Evolutionary conservation across 106 monocot genomes (phyloP).

Genomic region (Dioscorea dumetorum): DNA sequence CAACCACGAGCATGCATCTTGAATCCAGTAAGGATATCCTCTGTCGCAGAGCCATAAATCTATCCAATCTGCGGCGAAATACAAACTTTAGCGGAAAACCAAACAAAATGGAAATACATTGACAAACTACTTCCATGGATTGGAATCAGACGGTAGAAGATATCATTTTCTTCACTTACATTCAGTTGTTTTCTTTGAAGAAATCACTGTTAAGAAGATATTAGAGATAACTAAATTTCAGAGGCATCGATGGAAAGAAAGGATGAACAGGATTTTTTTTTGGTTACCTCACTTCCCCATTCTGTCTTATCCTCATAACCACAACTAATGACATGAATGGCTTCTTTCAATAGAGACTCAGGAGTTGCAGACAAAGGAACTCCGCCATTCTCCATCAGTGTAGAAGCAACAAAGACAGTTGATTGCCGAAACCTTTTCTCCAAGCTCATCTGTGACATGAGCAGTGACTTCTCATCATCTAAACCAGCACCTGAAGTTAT

Average conservation of each 20-base stretch:
- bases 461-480: conserved; percentile 15
- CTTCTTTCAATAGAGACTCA: conserved; percentile 10
- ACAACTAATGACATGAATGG: conserved; percentile 16
- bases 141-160: neutral
- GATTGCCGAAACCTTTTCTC: conserved; percentile 17
- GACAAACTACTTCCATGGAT: neutral
- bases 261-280: neutral
- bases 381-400: conserved; percentile 15
- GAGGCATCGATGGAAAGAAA: neutral
- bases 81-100: neutral
- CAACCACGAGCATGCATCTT: conserved; percentile 55
- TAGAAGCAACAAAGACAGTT: conserved; percentile 22
- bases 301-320: conserved; percentile 15
- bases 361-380: conserved; percentile 16
- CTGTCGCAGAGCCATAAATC: conserved; percentile 19
- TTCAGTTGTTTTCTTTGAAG: neutral
- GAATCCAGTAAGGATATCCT: conserved; percentile 52
- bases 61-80: conserved; percentile 5
- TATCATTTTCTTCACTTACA: neutral
- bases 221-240: too few relatives aligned
- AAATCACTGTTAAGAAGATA: neutral
- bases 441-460: conserved; percentile 18
- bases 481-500: conserved; percentile 12
- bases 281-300: conserved; percentile 12
- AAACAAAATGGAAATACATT: neutral